Percentiles rank a stretch among this genome's conserved stretches.
phyloP scores from a whole-genome alignment of 1,284 basidiomycete genomes.

The Tilletia caries region DNA sequence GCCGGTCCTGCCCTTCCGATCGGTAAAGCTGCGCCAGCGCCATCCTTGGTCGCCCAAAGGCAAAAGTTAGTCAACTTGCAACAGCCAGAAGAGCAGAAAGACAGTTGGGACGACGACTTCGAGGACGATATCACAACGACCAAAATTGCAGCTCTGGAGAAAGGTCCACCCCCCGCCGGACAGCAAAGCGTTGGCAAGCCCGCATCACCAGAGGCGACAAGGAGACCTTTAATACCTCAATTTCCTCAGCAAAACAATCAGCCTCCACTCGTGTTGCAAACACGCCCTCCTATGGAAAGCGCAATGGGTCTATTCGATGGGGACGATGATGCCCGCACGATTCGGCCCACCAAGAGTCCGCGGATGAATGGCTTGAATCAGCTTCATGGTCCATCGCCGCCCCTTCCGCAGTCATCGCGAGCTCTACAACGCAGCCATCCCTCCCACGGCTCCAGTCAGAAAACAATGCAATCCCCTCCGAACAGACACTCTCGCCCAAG shows the following conservation, averaged over 20 bases:
- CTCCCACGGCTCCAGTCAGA: neutral
- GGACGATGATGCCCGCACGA: conserved; percentile 57
- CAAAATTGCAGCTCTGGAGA: conserved; percentile 68
- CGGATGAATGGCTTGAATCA: conserved; percentile 4
- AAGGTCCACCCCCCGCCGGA: neutral
- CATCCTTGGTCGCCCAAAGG: conserved; percentile 27
- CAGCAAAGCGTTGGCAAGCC: neutral
- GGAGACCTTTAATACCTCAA: neutral
- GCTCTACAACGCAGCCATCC: too few species aligned
- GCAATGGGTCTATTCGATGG: conserved; percentile 15
- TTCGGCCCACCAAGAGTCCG: conserved; percentile 28
- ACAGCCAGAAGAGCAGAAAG: conserved; percentile 63
- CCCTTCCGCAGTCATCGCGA: neutral
- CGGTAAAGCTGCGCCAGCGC: conserved; percentile 32
- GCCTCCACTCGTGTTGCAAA: neutral
- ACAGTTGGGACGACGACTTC: conserved; percentile 98
- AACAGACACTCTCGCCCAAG: neutral
- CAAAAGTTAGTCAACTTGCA: conserved; percentile 58
- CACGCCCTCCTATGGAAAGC: neutral
- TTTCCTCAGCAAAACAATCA: neutral
- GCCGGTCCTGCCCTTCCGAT: conserved; percentile 20
- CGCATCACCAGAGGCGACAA: neutral
- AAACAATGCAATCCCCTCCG: too few species aligned
- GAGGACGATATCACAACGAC: conserved; percentile 84
- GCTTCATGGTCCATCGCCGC: conserved; percentile 20